Evolutionary conservation across 2,329 filamentous ascomycete species (phyloP), one percentile per base, ranked within the genome.

Genomic region (Westerdykella sp.): DNA sequence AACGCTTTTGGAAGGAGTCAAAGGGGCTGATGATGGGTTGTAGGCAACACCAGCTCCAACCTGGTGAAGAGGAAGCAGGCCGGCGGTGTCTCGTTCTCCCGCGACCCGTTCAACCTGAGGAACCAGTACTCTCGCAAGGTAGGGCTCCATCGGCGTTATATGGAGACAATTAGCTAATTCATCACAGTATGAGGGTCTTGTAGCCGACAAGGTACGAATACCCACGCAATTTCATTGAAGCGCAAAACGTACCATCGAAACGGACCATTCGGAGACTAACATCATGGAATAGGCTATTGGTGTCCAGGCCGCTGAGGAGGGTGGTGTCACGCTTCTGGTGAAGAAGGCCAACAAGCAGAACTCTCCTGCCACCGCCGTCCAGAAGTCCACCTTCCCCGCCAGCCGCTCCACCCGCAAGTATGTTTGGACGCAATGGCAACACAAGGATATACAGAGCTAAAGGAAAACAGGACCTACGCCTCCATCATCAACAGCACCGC

Each of bases 81-180:
- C 65, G 89, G 87, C 67, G 85, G 87, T 70, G 77, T 85, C 62
- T 85, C 87, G 74, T 89, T 98, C 80, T 97, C 91, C 61, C 85
- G 86, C 63, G 91, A 97, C 70, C 87, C 90, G 64, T 75, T 96
- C 60, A 98, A 97, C 82, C 74, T 97, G 73, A 79, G 75, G 71
- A 97, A 96, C 84, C 77, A 84, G 74, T 85, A 95, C 79, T 83
- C 80, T 63, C 85, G 87, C 77, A 97, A 95, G 84, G 87, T 93
- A 73, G 55, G 69, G 36, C 35, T 18, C 18, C n/a, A 14, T 38
- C 34, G 16, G 13, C 10, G 11, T 32, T 37, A 32, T 5, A 21
- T 28, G 21, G 41, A 46, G 5, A 44, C 39, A 48, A 47, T 51
- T 47, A 16, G 16, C 42, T 43, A 38, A 28, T 28, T 35, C 34